Conservation (phyloP, 2,329 filamentous ascomycete species). For the Didymella sp. region DNA sequence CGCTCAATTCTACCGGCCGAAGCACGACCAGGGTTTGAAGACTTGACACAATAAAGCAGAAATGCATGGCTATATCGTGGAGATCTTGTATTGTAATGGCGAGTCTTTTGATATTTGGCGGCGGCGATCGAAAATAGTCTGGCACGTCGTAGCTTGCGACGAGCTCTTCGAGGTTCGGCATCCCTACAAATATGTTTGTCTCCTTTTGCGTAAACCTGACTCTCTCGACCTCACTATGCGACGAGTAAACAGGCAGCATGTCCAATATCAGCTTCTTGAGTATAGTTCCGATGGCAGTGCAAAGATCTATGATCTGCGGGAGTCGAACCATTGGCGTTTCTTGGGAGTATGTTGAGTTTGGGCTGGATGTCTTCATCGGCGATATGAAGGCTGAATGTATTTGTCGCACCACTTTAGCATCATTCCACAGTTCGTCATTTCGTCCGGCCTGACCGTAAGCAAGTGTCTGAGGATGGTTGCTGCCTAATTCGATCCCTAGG, state of each 20-base stretch:
- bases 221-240: conserved; percentile 18
- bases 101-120: conserved; percentile 37
- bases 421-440: conserved; percentile 27
- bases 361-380: conserved; percentile 16
- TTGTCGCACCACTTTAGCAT: conserved; percentile 15
- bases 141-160: conserved; percentile 31
- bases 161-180: conserved; percentile 38
- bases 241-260: conserved; percentile 26
- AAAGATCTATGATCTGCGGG: conserved; percentile 36
- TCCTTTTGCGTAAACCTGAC: conserved; percentile 18
- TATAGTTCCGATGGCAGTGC: conserved; percentile 22
- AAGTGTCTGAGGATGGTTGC: conserved; percentile 32
- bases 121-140: conserved; percentile 33
- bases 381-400: conserved; percentile 36
- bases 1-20: conserved; percentile 21
- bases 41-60: conserved; percentile 27
- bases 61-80: conserved; percentile 20
- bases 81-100: conserved; percentile 33
- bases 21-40: conserved; percentile 32
- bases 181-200: conserved; percentile 33
- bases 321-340: conserved; percentile 29
- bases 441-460: conserved; percentile 28
- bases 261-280: conserved; percentile 37
- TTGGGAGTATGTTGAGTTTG: background rate
- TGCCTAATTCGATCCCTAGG: conserved; percentile 29